Evolutionary conservation across 2,329 filamentous ascomycete genomes (phyloP), one percentile per base, ranked within the genome.

Genomic region (Paraconiothyrium sp.): DNA sequence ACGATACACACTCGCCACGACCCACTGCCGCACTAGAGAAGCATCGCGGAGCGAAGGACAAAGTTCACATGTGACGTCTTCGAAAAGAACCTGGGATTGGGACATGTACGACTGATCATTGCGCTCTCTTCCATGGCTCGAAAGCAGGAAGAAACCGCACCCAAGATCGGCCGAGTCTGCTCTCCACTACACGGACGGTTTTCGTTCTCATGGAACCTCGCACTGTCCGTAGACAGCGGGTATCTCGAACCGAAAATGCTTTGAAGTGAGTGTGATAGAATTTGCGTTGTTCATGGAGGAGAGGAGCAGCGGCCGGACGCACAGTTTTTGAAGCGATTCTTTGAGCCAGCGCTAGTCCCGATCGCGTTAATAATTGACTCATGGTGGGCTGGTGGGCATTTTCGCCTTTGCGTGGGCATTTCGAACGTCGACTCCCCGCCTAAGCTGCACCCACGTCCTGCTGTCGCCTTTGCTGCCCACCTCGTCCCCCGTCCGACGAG

Each of bases 101-200:
- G 43, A 22, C 35, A 77, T 86, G 84, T 86, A 82, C 82, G 80
- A 79, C 83, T 82, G 82, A 85, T 86, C 84, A 86, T 86, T 86
- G 84, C 84, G 84, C 79, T 85, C 83, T 80, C 84, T 82, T 74
- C 81, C 83, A 86, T 75, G 61, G 75, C 73, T 67, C 67, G 67
- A 78, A 79, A 75, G 76, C 75, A 71, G 78, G 72, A 75, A 84
- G 83, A 79, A 81, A 85, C 83, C 84, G 84, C 84, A 86, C 84
- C 84, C 84, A 86, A 85, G 83, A 85, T 82, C 83, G 77, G 82
- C 79, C 78, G 63, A 68, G 61, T 75, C 81, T 78, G 69, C 68
- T 85, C 84, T 85, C 79, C 84, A 85, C 84, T 84, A 82, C 80
- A 78, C 81, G 80, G 83, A 85, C 84, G 84, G 84, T 85, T 85